Conservation (phyloP, 2,329 filamentous ascomycete genomes). For the Coniella lustricola region DNA sequence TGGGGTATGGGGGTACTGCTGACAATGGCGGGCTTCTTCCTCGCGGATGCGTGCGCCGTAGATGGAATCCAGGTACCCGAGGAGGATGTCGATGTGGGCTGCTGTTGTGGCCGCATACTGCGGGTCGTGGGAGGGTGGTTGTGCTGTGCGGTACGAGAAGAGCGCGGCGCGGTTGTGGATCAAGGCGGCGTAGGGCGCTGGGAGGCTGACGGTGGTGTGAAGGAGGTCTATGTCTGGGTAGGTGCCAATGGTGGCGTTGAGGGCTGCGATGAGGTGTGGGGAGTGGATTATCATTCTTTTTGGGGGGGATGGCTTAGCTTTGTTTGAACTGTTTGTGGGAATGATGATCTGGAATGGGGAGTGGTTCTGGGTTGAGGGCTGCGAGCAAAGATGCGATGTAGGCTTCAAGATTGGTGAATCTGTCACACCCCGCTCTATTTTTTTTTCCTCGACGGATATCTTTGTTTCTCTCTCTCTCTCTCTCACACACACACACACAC, state of each 20-base stretch:
- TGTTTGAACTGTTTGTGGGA: not conserved
- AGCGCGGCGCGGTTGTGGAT: slow-evolving; percentile 40
- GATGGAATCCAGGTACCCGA: slow-evolving; percentile 35
- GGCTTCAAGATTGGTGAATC: too few relatives aligned
- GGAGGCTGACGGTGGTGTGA: slow-evolving; percentile 31
- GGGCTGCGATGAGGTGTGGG: slow-evolving; percentile 37
- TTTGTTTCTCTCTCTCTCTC: too few relatives aligned
- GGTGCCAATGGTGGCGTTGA: slow-evolving; percentile 40
- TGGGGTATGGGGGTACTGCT: too few relatives aligned
- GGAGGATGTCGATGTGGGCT: slow-evolving; percentile 38
- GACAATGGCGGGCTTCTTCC: slow-evolving; percentile 35
- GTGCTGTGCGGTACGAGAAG: slow-evolving; percentile 32
- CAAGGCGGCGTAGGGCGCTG: slow-evolving; percentile 40
- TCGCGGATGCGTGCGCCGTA: slow-evolving; percentile 30
- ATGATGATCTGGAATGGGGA: not conserved
- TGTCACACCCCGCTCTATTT: too few relatives aligned
- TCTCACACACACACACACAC: too few relatives aligned
- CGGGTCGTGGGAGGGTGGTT: slow-evolving; percentile 33
- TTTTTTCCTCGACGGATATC: too few relatives aligned
- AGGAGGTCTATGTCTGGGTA: slow-evolving; percentile 36
- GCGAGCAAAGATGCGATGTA: too few relatives aligned
- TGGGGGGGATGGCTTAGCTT: not conserved
- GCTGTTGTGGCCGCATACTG: slow-evolving; percentile 35
- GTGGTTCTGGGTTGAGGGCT: too few relatives aligned
- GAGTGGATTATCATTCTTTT: slow-evolving; percentile 37